A percentile compares a stretch with the other conserved stretches of the same genome.
These are phyloP conservation scores for Polytrichum commune DNA, from an alignment of 225 moss, liverwort and hornwort species.

Conservation along the genomic window DNA sequence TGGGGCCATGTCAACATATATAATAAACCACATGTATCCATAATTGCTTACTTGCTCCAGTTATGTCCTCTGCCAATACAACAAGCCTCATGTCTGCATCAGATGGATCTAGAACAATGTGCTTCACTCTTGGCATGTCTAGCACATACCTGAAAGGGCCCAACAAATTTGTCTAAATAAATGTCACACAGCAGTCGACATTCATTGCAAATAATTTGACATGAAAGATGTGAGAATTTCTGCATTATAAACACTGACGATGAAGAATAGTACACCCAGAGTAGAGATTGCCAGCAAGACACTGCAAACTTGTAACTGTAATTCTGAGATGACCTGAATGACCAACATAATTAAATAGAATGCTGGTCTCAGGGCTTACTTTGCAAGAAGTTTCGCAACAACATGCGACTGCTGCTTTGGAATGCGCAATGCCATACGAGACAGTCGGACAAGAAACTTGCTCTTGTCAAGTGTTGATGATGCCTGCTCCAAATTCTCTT, in stretches of 20 bases:
- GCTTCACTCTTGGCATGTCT: conserved; percentile 82
- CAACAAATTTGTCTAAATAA: too few relatives aligned
- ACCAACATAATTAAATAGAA: neutral
- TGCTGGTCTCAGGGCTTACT: conserved; percentile 26
- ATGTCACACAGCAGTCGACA: neutral
- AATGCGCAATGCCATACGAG: conserved; percentile 66
- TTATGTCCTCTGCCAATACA: conserved; percentile 55
- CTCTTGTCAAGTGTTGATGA: conserved; percentile 48
- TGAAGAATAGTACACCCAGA: neutral
- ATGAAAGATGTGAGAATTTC: neutral
- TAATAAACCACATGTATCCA: neutral
- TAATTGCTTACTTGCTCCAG: conserved; percentile 32
- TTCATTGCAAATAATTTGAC: neutral
- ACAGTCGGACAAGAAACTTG: conserved; percentile 57
- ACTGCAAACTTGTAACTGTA: too few relatives aligned
- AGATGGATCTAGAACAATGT: conserved; percentile 74
- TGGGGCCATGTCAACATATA: too few relatives aligned
- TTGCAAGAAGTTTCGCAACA: conserved; percentile 64
- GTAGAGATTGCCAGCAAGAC: too few relatives aligned
- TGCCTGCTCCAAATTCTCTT: conserved; percentile 3
- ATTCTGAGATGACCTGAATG: neutral
- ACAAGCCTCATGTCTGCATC: conserved; percentile 64
- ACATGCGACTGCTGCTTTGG: conserved; percentile 69
- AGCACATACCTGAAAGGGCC: conserved; percentile 50
- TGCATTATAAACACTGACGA: neutral